Conservation (phyloP, 1,284 basidiomycete genomes). For the Abortiporus biennis region DNA sequence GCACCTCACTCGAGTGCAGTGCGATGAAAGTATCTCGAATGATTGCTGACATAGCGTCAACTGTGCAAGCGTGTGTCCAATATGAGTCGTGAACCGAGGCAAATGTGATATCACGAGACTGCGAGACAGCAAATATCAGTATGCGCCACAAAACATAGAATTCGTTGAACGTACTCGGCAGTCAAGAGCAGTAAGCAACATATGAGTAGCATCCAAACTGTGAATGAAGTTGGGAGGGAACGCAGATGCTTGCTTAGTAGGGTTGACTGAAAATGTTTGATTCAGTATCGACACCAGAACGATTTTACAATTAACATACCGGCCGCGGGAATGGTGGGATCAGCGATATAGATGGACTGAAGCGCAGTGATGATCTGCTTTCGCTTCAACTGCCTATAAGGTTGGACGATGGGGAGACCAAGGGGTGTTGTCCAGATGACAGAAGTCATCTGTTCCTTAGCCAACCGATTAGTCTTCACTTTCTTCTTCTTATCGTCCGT, state of each 20-base stretch:
- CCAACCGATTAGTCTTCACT: slow-evolving; percentile 33
- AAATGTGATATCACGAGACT: slow-evolving; percentile 75
- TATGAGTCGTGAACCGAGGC: slow-evolving; percentile 99
- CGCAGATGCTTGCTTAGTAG: slow-evolving; percentile 87
- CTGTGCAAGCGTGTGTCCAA: slow-evolving; percentile 92
- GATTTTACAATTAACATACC: slow-evolving; percentile 30
- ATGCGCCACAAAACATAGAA: slow-evolving; percentile 1
- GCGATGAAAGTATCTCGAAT: slow-evolving; percentile 95
- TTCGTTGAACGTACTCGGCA: slow-evolving; percentile 54
- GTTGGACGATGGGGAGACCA: slow-evolving; percentile 93
- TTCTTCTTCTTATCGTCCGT: slow-evolving; percentile 10
- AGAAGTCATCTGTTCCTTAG: slow-evolving; percentile 90
- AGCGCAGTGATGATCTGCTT: slow-evolving; percentile 84
- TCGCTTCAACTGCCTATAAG: slow-evolving; percentile 82
- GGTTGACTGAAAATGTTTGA: slow-evolving; percentile 53
- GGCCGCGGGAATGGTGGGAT: slow-evolving; percentile 76
- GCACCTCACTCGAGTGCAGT: slow-evolving; percentile 84
- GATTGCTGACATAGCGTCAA: slow-evolving; percentile 86
- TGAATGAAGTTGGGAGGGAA: slow-evolving; percentile 99
- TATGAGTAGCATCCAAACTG: slow-evolving; percentile 96
- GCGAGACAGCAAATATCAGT: slow-evolving; percentile 9
- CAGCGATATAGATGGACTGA: slow-evolving; percentile 91
- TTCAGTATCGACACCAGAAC: not conserved
- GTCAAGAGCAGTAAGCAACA: slow-evolving; percentile 96
- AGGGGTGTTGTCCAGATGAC: slow-evolving; percentile 97